phyloP scores from a whole-genome alignment of 257 asterid genomes.

The Rauvolfia tetraphylla region DNA sequence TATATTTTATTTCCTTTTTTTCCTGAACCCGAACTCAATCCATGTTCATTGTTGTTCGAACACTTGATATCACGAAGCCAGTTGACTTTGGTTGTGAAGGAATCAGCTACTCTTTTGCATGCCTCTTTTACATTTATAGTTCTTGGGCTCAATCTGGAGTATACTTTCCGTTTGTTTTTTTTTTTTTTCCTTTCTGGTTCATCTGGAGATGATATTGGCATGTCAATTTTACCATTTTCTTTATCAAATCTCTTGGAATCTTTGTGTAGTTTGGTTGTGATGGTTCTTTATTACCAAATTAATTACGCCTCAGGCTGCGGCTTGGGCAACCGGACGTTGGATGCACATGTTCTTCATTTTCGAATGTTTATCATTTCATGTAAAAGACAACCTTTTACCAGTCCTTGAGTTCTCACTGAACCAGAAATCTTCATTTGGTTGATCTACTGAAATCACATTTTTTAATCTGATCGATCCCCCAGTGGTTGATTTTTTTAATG shows the following conservation, averaged over 20 bases:
- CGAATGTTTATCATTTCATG: background rate
- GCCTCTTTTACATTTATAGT: background rate
- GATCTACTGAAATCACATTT: no score
- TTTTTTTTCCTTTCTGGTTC: background rate
- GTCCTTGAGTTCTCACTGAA: no score
- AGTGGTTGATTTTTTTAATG: no score
- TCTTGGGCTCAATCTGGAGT: background rate
- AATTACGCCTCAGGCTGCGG: background rate
- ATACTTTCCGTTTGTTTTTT: no score
- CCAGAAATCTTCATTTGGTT: no score
- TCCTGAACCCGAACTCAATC: background rate
- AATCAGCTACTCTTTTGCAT: background rate
- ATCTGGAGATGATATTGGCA: background rate
- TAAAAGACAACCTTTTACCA: background rate
- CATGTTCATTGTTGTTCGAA: background rate
- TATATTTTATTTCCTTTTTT: no score
- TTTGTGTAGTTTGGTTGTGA: background rate
- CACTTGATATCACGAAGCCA: background rate
- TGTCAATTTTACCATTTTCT: background rate
- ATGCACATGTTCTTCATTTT: background rate
- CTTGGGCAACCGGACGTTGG: background rate
- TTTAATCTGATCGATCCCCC: background rate
- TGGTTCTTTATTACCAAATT: background rate
- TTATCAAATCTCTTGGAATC: background rate
- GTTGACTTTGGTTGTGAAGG: conserved; percentile 4